A percentile compares a stretch with the other conserved stretches of the same genome.
Evolutionary conservation across 2,329 filamentous ascomycete genomes (phyloP).

Genomic region (Fusarium devonianum): DNA sequence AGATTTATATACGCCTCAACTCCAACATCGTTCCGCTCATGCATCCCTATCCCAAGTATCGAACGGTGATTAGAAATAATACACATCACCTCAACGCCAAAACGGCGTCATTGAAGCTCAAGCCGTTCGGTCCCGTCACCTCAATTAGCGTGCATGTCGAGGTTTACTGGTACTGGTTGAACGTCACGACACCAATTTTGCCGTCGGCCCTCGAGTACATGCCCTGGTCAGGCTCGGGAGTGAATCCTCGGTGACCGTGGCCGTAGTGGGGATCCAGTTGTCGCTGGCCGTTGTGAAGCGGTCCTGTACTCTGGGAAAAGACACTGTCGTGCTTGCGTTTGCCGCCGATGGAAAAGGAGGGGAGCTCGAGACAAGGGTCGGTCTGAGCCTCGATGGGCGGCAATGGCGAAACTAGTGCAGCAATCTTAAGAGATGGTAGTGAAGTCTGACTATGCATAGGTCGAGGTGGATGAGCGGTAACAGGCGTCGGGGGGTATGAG

Average conservation of each 20-base stretch:
- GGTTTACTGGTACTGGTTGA: constrained; percentile 43
- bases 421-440: constrained; percentile 49
- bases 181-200: constrained; percentile 41
- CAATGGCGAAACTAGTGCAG: constrained; percentile 45
- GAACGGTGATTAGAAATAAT: constrained; percentile 36
- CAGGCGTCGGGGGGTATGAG: constrained; percentile 42
- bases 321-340: constrained; percentile 50
- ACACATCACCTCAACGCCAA: constrained; percentile 38
- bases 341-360: constrained; percentile 41
- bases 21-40: constrained; percentile 37
- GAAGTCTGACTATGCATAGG: constrained; percentile 35
- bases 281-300: constrained; percentile 49
- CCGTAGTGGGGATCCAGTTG: constrained; percentile 46
- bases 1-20: constrained; percentile 35
- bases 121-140: constrained; percentile 3
- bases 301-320: constrained; percentile 43
- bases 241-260: constrained; percentile 32
- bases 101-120: constrained; percentile 17
- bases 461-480: constrained; percentile 39
- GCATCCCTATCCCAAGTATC: constrained; percentile 23
- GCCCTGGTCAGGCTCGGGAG: constrained; percentile 43
- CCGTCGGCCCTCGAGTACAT: constrained; percentile 49
- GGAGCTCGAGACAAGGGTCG: constrained; percentile 40
- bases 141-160: neutral
- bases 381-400: constrained; percentile 48